Base-by-base conservation (phyloP, 305 asterid genomes). In the Plantago lanceolata region DNA sequence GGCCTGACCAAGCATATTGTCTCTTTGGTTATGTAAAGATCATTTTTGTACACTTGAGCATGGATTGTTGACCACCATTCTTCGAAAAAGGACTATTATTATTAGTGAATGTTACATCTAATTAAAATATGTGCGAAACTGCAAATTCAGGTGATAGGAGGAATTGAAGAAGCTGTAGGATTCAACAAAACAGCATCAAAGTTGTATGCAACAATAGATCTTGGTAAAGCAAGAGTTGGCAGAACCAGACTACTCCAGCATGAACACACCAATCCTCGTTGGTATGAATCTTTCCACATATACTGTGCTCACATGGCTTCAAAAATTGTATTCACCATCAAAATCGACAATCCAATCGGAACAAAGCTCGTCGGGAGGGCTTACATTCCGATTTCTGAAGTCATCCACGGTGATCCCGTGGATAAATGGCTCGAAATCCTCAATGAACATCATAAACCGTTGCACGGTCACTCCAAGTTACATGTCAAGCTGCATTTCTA, bases 161-260 rank as follows among this genome's bases (percentile, higher is more conserved):
- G 81, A 19, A 47, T 75, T 9, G 84, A 79, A 61, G 59, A 47
- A 11, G 76, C 68, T 2, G 57, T 73, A 13, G 84, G 84, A 0
- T 61, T 79, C 26, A 71, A 62, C 19, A 76, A 71, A n/a, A 69
- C 74, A 0, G 80, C 71, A 2, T 76, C 85, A 16, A 79, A 73
- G 57, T 40, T 79, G 1, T 79, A 79, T 19, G 82, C 84, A 17
- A 76, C 84, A 5, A 76, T 79, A 21, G 84, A 79, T 59, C 58
- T 79, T 4, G 80, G 45, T 8, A 65, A 66, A 14, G 79, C 84
- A 2, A 73, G 84, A 16, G 78, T 75, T 18, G 81, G 81, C 0
- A 61, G 78, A 26, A 76, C 79, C 5, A 45, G 73, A 45, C 19
- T 66, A 15, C 63, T 75, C 5, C 31, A 54, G 40, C 66, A 50